Evolutionary conservation across 345 rosid species (phyloP).

Genomic region (Populus simonii): DNA sequence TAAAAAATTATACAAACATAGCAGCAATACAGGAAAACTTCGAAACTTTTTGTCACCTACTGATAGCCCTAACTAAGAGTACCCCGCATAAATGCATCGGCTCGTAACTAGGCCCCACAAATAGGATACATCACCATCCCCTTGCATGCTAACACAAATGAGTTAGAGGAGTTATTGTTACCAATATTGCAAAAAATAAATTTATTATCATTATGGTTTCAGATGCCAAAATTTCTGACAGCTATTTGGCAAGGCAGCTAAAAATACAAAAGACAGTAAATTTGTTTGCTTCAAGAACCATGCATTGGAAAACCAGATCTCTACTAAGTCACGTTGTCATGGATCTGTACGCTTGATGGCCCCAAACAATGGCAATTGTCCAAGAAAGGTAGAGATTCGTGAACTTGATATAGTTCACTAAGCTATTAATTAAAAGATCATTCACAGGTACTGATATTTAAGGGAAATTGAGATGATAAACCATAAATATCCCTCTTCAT

Average conservation of each 20-base stretch:
- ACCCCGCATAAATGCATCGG: slow-evolving; percentile 18
- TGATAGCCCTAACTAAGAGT: slow-evolving; percentile 12
- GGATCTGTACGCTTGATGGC: neutral
- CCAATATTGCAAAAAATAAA: neutral
- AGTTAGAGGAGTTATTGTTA: slow-evolving; percentile 13
- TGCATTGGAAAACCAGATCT: neutral
- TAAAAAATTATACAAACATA: neutral
- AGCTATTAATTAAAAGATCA: neutral
- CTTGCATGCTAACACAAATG: slow-evolving; percentile 25
- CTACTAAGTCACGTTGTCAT: neutral
- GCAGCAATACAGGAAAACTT: slow-evolving; percentile 3
- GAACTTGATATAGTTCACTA: neutral
- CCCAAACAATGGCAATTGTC: neutral
- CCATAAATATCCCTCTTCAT: slow-evolving; percentile 6
- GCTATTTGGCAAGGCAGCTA: neutral
- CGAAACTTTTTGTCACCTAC: slow-evolving; percentile 18
- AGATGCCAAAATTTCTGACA: neutral
- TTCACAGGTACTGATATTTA: neutral
- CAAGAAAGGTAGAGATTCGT: neutral
- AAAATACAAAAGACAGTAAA: neutral
- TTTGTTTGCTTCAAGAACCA: no score
- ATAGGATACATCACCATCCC: slow-evolving; percentile 22
- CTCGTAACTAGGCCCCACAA: slow-evolving; percentile 25
- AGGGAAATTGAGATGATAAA: slow-evolving; percentile 2
- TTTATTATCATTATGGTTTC: neutral